These are phyloP conservation scores for Rhodotorula kratochvilovae DNA, from an alignment of 768 basidiomycete genomes.

Conservation along the genomic window DNA sequence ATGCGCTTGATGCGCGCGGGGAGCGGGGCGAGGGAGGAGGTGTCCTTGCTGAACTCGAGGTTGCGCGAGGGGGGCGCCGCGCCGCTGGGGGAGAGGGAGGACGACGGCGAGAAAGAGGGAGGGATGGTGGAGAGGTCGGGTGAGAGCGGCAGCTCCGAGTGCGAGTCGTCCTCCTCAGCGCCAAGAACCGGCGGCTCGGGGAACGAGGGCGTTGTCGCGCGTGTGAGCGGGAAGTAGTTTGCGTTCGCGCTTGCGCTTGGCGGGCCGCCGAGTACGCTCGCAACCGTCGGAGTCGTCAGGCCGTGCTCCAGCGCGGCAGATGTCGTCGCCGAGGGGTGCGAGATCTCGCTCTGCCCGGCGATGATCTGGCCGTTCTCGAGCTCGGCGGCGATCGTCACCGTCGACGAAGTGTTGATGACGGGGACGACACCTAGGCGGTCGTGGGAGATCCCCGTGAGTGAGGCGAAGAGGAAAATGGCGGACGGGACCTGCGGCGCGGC, in stretches of 20 bases:
- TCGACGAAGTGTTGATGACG: constrained; percentile 87
- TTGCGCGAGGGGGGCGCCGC: constrained; percentile 3
- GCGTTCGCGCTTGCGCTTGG: neutral
- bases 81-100: neutral
- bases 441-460: constrained; percentile 61
- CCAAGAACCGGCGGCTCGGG: constrained; percentile 36
- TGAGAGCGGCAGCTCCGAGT: neutral
- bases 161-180: constrained; percentile 30
- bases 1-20: constrained; percentile 28
- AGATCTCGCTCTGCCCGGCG: constrained; percentile 36
- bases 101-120: neutral
- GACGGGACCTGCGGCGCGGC: constrained; percentile 58
- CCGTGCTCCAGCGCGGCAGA: neutral
- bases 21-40: constrained; percentile 1
- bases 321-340: constrained; percentile 11
- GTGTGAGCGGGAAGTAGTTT: constrained; percentile 21
- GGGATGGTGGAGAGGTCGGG: neutral
- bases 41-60: constrained; percentile 37
- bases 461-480: constrained; percentile 88
- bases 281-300: neutral
- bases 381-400: constrained; percentile 81
- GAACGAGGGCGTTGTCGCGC: constrained; percentile 32
- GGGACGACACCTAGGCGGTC: constrained; percentile 78
- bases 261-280: neutral
- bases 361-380: constrained; percentile 29